These are phyloP conservation scores for Acanthochlamys bracteata DNA, from an alignment of 106 monocot genomes.

Conservation along the genomic window DNA sequence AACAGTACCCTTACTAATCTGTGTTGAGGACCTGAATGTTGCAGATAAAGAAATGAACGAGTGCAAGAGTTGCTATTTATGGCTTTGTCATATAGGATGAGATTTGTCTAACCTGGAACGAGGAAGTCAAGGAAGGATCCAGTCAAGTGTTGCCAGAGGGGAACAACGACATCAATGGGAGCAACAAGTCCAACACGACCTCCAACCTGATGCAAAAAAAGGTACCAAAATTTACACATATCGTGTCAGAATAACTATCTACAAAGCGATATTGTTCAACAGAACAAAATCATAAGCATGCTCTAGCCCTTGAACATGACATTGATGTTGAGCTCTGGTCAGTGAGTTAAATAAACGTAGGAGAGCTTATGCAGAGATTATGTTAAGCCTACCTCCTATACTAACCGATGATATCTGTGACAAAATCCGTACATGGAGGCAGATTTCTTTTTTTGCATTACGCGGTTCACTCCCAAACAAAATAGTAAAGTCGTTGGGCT, in stretches of 20 bases:
- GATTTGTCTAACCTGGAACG: conserved; percentile 54
- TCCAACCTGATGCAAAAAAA: conserved; percentile 41
- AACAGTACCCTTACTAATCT: conserved; percentile 98
- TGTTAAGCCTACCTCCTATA: no score
- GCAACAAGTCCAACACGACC: conserved; percentile 73
- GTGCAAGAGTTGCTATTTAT: background rate
- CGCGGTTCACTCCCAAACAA: no score
- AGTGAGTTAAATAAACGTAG: no score
- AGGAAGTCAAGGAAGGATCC: conserved; percentile 87
- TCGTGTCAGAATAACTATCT: background rate
- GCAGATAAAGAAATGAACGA: background rate
- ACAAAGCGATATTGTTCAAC: no score
- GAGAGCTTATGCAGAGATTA: no score
- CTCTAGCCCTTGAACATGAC: no score
- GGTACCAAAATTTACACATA: background rate
- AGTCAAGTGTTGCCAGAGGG: conserved; percentile 88
- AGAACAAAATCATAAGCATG: no score
- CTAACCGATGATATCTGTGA: no score
- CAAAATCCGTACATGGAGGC: no score
- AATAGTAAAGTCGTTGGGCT: no score
- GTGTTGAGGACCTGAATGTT: conserved; percentile 67
- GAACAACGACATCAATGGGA: conserved; percentile 78
- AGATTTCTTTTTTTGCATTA: no score
- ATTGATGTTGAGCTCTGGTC: no score
- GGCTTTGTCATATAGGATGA: background rate